Base-by-base conservation (phyloP, 2,329 filamentous ascomycete species). In the Cladosporium velox region DNA sequence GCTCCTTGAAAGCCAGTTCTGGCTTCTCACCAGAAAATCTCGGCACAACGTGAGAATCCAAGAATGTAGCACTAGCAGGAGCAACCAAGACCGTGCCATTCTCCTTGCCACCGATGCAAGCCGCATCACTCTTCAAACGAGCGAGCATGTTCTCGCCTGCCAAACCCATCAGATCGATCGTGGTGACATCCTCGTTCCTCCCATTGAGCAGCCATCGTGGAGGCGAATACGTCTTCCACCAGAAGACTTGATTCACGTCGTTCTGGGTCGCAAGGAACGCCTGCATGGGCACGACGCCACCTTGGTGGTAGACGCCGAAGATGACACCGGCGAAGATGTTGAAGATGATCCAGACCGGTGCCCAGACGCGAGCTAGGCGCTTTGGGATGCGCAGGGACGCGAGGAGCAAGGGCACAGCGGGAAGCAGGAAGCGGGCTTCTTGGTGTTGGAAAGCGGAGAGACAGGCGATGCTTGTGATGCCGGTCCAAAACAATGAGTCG, bases 171-270 rank as follows among this genome's bases (percentile, higher is more conserved):
- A 93, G 81, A 73, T 93, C 91, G 67, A 84, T 83, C 1, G 91
- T 93, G 34, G 80, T 83, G n/a, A 93, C 79, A 11, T 90, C 84
- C 70, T 88, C 85, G 70, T 91, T 92, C 77, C 90, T 91, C 64
- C 90, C 89, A 70, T 92, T 90, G 7, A 93, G 81, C 24, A 94
- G 83, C 90, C 91, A 94, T 41, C 90, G 89, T 0, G 91, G 91
- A 21, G 91, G 91, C 75, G 88, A 91, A 75, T 93, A 93, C 1
- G 91, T 93, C 77, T 93, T 93, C 91, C 91, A 94, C 91, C 91
- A 94, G 60, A 91, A 83, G 3, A 89, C 89, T 38, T 89, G 84
- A 1, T 87, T 88, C 10, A 90, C 87, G 69, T 90, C 71, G 4
- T 86, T 83, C 70, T 91, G 88, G 64, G 86, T 86, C 73, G 88